Conservation (phyloP, 192 early-diverging fungal species). For the Entomortierella lignicola region DNA sequence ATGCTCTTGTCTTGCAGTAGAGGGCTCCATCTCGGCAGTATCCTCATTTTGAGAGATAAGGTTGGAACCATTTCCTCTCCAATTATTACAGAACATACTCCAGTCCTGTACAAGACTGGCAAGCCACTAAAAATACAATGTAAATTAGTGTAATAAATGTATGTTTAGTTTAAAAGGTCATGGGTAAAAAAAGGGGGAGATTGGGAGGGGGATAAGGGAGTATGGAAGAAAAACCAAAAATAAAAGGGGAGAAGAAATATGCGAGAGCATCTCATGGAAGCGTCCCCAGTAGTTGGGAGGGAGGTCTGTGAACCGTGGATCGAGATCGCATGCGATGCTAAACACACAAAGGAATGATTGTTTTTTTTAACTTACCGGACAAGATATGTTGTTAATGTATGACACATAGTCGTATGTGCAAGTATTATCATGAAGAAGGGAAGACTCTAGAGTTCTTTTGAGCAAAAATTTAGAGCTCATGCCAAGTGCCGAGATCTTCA, state of each 20-base stretch:
- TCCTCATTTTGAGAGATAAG: neutral
- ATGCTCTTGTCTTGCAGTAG: slow-evolving; percentile 23
- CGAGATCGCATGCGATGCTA: slow-evolving; percentile 5
- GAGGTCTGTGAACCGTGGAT: neutral
- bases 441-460: slow-evolving; percentile 25
- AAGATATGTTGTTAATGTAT: slow-evolving; percentile 41
- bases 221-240: neutral
- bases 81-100: slow-evolving; percentile 25
- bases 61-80: slow-evolving; percentile 7
- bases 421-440: slow-evolving; percentile 18
- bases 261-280: neutral
- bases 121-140: slow-evolving; percentile 50
- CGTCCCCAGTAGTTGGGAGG: no score
- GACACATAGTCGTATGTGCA: slow-evolving; percentile 44
- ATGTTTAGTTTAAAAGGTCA: neutral
- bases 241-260: neutral
- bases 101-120: slow-evolving; percentile 33
- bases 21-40: slow-evolving; percentile 5
- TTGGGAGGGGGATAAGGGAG: neutral
- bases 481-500: no score
- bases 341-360: no score
- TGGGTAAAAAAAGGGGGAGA: neutral
- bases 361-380: slow-evolving; percentile 22
- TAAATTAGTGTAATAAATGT: neutral
- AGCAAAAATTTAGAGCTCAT: slow-evolving; percentile 4